Base-by-base conservation (phyloP, 1,284 basidiomycete species). In the Gastroboletus turbinatus region DNA sequence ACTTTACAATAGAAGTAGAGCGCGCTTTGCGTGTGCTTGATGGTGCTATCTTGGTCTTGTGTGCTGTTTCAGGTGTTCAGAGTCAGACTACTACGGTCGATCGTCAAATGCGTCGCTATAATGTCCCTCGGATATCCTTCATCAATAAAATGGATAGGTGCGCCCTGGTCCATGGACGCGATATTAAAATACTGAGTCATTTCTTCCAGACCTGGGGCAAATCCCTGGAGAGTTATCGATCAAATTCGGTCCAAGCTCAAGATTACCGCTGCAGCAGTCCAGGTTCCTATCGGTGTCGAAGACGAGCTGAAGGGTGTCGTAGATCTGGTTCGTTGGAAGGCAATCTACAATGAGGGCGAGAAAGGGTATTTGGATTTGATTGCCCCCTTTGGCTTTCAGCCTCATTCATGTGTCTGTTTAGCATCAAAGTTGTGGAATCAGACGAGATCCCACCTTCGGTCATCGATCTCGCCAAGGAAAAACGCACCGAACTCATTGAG, bases 91-190 rank as follows among this genome's bases (percentile, higher is more conserved):
- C 96, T 50, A 99, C 97, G 10, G 97, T 99, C 50, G 97, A 99
- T 76, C 82, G 97, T 61, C 97, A 99, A 80, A 99, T 99, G 97
- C 83, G 92, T 63, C 85, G 97, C 42, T 99, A 99, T 72, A 88
- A 89, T 64, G 94, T 99, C 58, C 97, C 97, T 55, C 83, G 97
- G 52, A 82, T 99, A 58, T 96, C 94, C 1, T 99, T 99, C 72
- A 90, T 99, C 71, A 99, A 99, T 79, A 99, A 99, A 78, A 99
- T 99, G 97, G 97, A 99, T 71, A 84, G 93, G 89, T 89, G 47
- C 11, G 59, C 36, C 2, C 1, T 42, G 66, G 63, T 33, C 25
- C 13, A 50, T 48, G 23, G 42, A n/a, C 8, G 19, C 2, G 13
- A 19, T 23, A 39, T 27, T 7, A 30, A 8, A 35, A 10, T 35